phyloP scores from a whole-genome alignment of 169 alveolate species.

The Eimeria necatrix region DNA sequence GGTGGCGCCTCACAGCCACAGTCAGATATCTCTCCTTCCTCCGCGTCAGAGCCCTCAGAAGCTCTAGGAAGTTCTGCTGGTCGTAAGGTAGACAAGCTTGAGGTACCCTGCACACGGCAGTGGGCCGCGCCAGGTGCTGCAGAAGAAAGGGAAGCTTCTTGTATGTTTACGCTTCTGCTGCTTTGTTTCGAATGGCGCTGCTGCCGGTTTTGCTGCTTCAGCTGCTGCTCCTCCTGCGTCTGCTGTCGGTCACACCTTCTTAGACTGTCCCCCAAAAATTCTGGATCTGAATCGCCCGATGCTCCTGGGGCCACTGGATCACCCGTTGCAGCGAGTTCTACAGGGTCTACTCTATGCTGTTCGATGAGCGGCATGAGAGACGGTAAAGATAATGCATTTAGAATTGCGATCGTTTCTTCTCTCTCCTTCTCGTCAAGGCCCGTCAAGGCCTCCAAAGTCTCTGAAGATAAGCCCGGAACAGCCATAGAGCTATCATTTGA shows the following conservation, averaged over 20 bases:
- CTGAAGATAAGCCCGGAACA: conserved; percentile 33
- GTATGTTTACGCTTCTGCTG: neutral
- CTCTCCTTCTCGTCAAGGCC: conserved; percentile 32
- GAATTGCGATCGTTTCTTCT: conserved; percentile 19
- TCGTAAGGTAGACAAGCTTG: neutral
- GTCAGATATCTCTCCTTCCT: conserved; percentile 64
- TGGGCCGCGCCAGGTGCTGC: neutral
- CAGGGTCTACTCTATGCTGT: neutral
- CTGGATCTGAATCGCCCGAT: neutral
- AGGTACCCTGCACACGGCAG: neutral
- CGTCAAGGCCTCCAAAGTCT: conserved; percentile 49
- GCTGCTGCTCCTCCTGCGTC: neutral
- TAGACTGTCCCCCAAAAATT: neutral
- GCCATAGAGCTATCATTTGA: neutral
- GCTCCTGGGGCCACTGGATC: neutral
- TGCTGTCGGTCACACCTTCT: neutral
- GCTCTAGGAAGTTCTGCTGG: neutral
- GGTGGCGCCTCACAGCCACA: neutral
- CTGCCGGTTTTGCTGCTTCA: conserved; percentile 16
- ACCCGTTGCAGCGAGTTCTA: neutral
- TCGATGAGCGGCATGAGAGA: neutral
- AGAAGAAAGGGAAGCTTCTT: neutral
- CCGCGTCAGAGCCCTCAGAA: conserved; percentile 18
- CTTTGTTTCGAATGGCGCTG: neutral
- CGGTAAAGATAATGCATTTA: conserved; percentile 1